These are phyloP conservation scores for Solanum bukasovii DNA, from an alignment of 257 asterid genomes.

Conservation along the genomic window DNA sequence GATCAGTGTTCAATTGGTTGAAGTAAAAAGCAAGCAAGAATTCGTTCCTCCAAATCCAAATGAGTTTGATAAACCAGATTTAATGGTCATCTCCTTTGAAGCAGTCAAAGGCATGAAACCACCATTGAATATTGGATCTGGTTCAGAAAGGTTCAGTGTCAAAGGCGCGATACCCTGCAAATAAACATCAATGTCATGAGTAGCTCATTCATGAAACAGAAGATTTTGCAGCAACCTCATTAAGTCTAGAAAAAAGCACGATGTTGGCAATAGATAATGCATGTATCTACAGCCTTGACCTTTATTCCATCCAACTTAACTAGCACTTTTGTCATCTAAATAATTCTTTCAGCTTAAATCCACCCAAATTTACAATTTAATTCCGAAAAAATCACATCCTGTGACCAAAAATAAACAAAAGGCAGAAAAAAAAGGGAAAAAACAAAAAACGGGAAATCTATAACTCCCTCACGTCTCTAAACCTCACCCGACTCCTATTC, in stretches of 20 bases:
- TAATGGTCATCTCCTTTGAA: constrained; percentile 60
- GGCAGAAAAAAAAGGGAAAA: neutral
- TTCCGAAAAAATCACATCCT: neutral
- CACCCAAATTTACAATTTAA: neutral
- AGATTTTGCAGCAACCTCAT: neutral
- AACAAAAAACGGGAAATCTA: neutral
- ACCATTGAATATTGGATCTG: constrained; percentile 62
- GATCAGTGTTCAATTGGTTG: constrained; percentile 21
- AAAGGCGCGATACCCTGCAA: constrained; percentile 76
- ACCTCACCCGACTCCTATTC: neutral
- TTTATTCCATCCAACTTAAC: neutral
- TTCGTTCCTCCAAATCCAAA: constrained; percentile 98
- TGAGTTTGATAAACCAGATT: constrained; percentile 83
- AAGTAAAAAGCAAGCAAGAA: constrained; percentile 64
- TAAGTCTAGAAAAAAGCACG: neutral
- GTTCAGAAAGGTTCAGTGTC: constrained; percentile 60
- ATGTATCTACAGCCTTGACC: neutral
- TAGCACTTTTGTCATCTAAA: neutral
- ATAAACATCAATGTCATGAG: neutral
- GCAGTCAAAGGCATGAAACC: constrained; percentile 64
- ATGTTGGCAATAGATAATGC: neutral
- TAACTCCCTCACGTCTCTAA: neutral
- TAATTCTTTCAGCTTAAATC: neutral
- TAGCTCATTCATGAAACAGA: neutral
- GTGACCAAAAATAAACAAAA: neutral